phyloP scores from a whole-genome alignment of 306 rosid species.

The Cotoneaster glaucophyllus region DNA sequence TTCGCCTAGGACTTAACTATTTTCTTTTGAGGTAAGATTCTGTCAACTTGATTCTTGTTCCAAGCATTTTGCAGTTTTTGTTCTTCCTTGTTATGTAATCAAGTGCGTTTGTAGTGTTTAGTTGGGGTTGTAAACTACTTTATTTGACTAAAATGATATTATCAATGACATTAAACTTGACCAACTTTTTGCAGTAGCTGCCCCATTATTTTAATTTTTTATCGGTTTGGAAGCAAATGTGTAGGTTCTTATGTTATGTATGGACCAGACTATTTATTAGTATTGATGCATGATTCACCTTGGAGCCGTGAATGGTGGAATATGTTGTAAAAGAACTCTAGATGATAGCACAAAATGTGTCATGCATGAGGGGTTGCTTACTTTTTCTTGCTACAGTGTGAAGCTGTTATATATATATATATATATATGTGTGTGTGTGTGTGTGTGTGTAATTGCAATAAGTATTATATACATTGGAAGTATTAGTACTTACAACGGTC shows the following conservation, averaged over 20 bases:
- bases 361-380: neutral
- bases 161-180: neutral
- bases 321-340: neutral
- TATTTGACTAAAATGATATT: neutral
- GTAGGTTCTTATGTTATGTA: neutral
- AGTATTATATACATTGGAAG: neutral
- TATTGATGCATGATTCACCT: neutral
- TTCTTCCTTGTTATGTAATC: neutral
- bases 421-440: too few relatives aligned
- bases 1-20: constrained; percentile 54
- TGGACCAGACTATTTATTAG: neutral
- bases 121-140: neutral
- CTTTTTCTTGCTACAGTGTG: neutral
- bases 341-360: neutral
- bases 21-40: constrained; percentile 41
- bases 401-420: neutral
- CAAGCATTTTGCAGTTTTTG: neutral
- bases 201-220: neutral
- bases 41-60: neutral
- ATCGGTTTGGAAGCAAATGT: neutral
- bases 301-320: neutral
- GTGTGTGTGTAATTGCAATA: neutral
- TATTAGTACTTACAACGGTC: neutral
- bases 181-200: neutral
- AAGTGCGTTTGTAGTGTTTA: neutral